Evolutionary conservation across 148 eudicot genomes (phyloP), one percentile per base, ranked within the genome.

Genomic region (Persicaria maculosa): DNA sequence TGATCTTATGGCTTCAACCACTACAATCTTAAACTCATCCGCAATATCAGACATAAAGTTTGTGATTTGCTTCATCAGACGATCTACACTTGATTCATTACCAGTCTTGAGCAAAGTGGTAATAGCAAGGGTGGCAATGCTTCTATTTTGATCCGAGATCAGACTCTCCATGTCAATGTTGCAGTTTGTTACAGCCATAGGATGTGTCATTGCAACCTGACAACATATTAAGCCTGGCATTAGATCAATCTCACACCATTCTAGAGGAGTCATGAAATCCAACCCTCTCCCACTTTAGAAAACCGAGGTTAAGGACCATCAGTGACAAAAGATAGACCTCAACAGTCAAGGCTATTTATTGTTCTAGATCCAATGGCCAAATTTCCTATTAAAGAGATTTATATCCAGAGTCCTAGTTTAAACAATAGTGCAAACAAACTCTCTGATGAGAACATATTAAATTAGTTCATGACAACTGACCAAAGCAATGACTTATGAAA

Each of bases 1-100:
- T 47, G 98, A 90, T 75, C 97, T 84, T 59, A 95, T 92, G 52
- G 98, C 98, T 71, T 95, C 98, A 52, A 95, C 98, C 52, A 95
- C 98, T 69, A 95, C 98, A 77, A 95, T 95, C 90, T 95, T 95
- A 78, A 95, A 95, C 84, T 95, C 98, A 82, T 95, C 98, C 4
- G 98, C 98, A 77, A 95, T 95, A 77, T 95, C 98, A 45, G 97
- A 92, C 98, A 95, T 95, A 79, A 95, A 95, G 81, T 90, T 95
- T 5, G 98, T 95, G 67, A 92, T 95, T 81, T 95, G 98, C 67
- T 95, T 95, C 98, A 95, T 95, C 80, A 95, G 85, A 53, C 98
- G 96, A 74, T 95, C 98, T 71, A 92, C 91, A 78, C 98, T 92
- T 20, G 97, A 92, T 80, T 95, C 97, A 71, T 92, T 95, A 64